These are phyloP conservation scores for Tricharina praecox DNA, from an alignment of 495 filamentous ascomycete genomes.

Conservation along the genomic window DNA sequence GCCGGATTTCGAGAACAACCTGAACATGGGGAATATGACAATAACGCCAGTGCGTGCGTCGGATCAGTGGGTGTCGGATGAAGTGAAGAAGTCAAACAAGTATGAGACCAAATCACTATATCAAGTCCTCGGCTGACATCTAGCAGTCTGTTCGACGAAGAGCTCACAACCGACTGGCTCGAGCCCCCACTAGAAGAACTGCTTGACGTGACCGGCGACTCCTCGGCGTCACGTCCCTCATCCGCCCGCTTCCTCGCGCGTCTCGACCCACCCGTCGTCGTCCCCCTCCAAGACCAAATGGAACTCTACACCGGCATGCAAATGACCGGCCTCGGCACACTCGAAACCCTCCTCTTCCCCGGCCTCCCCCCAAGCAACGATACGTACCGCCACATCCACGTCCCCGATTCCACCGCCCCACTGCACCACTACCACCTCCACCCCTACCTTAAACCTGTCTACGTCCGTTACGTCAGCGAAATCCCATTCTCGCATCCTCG, in stretches of 20 bases:
- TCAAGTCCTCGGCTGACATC: no score
- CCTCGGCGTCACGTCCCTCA: constrained; percentile 27
- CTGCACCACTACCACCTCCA: constrained; percentile 54
- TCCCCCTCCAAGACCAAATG: constrained; percentile 33
- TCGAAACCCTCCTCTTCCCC: constrained; percentile 1
- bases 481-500: constrained; percentile 76
- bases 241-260: constrained; percentile 68
- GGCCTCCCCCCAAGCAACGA: background rate
- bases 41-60: constrained; percentile 42
- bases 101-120: no score
- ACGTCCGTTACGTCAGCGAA: constrained; percentile 48
- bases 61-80: constrained; percentile 45
- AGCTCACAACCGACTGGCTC: constrained; percentile 47
- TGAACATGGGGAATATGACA: no score
- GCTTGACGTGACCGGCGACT: constrained; percentile 25
- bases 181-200: constrained; percentile 34
- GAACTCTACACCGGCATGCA: background rate
- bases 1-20: constrained; percentile 31
- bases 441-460: constrained; percentile 41
- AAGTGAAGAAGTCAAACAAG: constrained; percentile 37
- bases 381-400: background rate
- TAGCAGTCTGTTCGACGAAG: constrained; percentile 31
- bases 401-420: background rate
- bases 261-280: constrained; percentile 65
- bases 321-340: background rate